phyloP scores from a whole-genome alignment of 495 filamentous ascomycete genomes.

The Tirmania nivea region DNA sequence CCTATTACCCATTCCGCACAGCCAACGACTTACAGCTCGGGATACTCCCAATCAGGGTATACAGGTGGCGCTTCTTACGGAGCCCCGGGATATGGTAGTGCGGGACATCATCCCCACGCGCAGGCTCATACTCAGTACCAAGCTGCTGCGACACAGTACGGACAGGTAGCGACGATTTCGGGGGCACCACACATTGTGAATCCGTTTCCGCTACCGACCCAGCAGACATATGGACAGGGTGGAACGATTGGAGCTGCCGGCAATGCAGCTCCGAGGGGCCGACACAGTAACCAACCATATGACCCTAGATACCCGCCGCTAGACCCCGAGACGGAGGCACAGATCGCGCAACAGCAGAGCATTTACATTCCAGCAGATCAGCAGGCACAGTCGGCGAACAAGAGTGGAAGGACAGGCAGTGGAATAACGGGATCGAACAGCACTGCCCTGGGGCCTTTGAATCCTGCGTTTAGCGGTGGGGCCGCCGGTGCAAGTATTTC shows the following conservation, averaged over 20 bases:
- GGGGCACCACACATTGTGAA: constrained; percentile 60
- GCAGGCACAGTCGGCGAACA: constrained; percentile 8
- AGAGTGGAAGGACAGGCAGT: constrained; percentile 12
- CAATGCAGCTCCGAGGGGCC: constrained; percentile 21
- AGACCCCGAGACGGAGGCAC: constrained; percentile 75
- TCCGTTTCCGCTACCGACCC: constrained; percentile 47
- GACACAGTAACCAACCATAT: neutral
- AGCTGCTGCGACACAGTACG: constrained; percentile 29
- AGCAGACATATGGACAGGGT: constrained; percentile 1
- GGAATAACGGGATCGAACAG: constrained; percentile 12
- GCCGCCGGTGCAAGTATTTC: neutral
- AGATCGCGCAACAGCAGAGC: constrained; percentile 92
- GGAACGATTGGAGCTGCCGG: constrained; percentile 21
- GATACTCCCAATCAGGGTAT: constrained; percentile 17
- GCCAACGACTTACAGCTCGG: constrained; percentile 12
- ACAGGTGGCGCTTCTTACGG: constrained; percentile 19
- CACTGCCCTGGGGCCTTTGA: constrained; percentile 8
- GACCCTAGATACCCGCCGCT: constrained; percentile 28
- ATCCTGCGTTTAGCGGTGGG: neutral
- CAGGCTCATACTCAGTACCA: constrained; percentile 27
- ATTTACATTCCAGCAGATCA: constrained; percentile 49
- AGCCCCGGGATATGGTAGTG: neutral
- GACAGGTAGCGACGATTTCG: constrained; percentile 20
- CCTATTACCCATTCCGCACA: constrained; percentile 12
- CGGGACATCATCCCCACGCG: constrained; percentile 25